Conservation (phyloP, 2,329 filamentous ascomycete genomes). For the Pezicula carpinea region DNA sequence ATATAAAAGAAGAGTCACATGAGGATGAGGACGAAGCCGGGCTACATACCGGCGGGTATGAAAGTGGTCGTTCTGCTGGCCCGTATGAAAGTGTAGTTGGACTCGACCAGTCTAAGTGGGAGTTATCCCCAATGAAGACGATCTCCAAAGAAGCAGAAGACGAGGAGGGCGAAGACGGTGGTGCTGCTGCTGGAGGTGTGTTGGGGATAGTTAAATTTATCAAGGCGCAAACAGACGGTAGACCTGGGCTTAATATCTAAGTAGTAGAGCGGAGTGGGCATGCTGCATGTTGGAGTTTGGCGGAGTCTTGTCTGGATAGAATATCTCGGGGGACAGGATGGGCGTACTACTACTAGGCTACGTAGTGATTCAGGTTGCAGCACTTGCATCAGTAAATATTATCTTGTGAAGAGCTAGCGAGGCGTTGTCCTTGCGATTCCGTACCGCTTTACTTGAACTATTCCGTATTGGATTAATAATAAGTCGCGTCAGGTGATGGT, state of each 20-base stretch:
- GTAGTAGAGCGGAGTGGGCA: neutral
- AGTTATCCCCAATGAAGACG: conserved; percentile 32
- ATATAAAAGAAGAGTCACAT: conserved; percentile 51
- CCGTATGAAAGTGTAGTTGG: conserved; percentile 24
- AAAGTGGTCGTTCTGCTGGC: conserved; percentile 22
- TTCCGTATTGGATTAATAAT: too few relatives aligned
- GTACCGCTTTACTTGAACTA: too few relatives aligned
- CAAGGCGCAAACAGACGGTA: conserved; percentile 50
- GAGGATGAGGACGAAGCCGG: conserved; percentile 40
- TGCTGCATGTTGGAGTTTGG: neutral
- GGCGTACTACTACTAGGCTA: too few relatives aligned
- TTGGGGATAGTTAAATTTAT: conserved; percentile 65
- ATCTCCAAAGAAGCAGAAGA: conserved; percentile 31
- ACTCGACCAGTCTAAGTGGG: conserved; percentile 39
- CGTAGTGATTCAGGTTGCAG: too few relatives aligned
- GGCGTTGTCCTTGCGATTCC: too few relatives aligned
- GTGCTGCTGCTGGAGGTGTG: conserved; percentile 45
- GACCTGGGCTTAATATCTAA: conserved; percentile 33
- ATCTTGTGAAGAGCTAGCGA: too few relatives aligned
- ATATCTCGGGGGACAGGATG: too few relatives aligned
- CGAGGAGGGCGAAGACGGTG: conserved; percentile 42
- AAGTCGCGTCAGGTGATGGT: too few relatives aligned
- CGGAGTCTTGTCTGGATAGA: neutral
- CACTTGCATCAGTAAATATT: too few relatives aligned
- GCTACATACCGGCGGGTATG: conserved; percentile 9